Evolutionary conservation across 495 filamentous ascomycete genomes (phyloP), one percentile per base, ranked within the genome.

Genomic region (Glutinoglossum americanum): DNA sequence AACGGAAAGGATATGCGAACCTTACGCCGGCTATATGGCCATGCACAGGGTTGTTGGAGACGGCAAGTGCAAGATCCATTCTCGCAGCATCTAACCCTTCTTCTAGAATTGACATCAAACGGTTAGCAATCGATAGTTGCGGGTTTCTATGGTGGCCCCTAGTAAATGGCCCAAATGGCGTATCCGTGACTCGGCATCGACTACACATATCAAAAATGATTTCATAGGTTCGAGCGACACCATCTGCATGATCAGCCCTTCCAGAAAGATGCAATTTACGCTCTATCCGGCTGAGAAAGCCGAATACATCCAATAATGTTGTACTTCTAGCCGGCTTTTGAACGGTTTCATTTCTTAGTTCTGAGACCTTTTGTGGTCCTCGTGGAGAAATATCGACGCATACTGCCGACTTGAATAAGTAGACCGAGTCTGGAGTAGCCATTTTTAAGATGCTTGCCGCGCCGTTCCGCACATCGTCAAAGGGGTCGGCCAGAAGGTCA

Each of bases 241-340:
- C 86, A 65, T 95, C 89, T 6, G 85, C 85, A 65, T 89, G 84
- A 62, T 93, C 87, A 32, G 87, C 89, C 32, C 89, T 76, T 21
- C 84, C 87, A 23, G 84, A 89, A 35, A 27, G 23, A 17, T 53
- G 28, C 49, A 53, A 3, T 53, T 5, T 30, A 6, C 23, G 49
- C 64, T 63, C 64, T 69, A 53, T 3, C 5, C 25, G 28, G 26
- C 3, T 19, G 15, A 53, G 28, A 25, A 53, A 53, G 30, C 5
- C 4, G 9, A 70, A 62, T 55, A 67, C 47, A 26, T 45, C 23
- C 25, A 15, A 8, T 51, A 28, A 21, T 11, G 13, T 37, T 47
- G 8, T 47, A 26, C n/a, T 32, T 13, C 13, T 61, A 37, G 25
- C 62, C 47, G 26, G 51, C 37, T 39, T 15, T 51, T 19, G 27